Conservation (phyloP, 371 early-diverging fungal genomes). For the Blastocladiella emersonii region DNA sequence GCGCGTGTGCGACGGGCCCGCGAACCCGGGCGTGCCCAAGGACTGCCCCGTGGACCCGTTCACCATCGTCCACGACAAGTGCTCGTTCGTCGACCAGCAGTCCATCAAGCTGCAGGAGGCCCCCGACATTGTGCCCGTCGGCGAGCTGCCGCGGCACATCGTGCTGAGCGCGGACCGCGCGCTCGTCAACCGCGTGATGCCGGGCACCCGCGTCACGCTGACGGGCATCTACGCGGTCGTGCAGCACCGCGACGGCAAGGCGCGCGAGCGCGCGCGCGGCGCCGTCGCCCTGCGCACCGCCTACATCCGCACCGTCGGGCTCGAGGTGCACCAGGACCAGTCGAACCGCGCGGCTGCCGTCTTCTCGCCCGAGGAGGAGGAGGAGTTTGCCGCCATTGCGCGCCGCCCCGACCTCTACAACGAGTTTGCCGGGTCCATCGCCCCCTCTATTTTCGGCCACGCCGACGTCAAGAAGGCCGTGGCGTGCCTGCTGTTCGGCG, state of each 20-base stretch:
- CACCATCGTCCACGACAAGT: slow-evolving; percentile 77
- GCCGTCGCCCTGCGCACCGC: slow-evolving; percentile 53
- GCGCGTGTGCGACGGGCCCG: slow-evolving; percentile 74
- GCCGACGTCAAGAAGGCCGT: slow-evolving; percentile 93
- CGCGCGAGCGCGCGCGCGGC: neutral
- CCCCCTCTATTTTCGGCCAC: slow-evolving; percentile 98
- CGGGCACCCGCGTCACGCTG: slow-evolving; percentile 96
- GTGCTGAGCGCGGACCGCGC: slow-evolving; percentile 76
- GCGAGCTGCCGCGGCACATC: slow-evolving; percentile 89
- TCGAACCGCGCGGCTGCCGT: slow-evolving; percentile 92
- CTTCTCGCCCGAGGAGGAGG: slow-evolving; percentile 72
- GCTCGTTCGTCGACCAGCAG: slow-evolving; percentile 97
- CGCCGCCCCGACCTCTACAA: slow-evolving; percentile 63
- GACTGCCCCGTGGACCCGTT: slow-evolving; percentile 95
- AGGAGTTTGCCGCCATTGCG: slow-evolving; percentile 67
- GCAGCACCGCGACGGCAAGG: neutral
- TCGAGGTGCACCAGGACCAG: slow-evolving; percentile 96
- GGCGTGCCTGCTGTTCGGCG: slow-evolving; percentile 92
- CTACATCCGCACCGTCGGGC: slow-evolving; percentile 72
- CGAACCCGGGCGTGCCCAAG: slow-evolving; percentile 36
- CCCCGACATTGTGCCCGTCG: slow-evolving; percentile 95
- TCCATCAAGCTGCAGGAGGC: slow-evolving; percentile 95
- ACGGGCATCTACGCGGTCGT: slow-evolving; percentile 77
- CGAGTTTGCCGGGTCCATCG: slow-evolving; percentile 86
- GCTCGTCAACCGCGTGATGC: slow-evolving; percentile 89